Conservation (phyloP, 257 asterid genomes). For the Thymus mandschuricus region DNA sequence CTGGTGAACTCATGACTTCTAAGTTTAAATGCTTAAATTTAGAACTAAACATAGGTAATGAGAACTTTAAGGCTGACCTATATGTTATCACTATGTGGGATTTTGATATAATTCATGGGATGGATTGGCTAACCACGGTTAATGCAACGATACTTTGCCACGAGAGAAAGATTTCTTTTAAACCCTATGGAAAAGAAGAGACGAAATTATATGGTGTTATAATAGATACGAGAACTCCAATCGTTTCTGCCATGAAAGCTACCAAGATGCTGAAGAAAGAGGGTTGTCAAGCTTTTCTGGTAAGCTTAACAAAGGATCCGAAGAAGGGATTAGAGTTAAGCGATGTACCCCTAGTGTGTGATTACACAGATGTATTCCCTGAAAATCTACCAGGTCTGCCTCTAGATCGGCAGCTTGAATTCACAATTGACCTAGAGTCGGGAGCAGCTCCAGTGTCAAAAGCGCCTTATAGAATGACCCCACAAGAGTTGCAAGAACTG, state of each 20-base stretch:
- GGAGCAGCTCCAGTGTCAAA: neutral
- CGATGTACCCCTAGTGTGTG: neutral
- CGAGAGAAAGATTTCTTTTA: neutral
- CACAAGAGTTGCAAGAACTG: neutral
- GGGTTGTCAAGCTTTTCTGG: neutral
- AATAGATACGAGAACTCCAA: neutral
- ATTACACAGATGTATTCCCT: neutral
- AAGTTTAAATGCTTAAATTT: neutral
- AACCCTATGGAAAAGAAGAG: neutral
- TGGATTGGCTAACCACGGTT: too few species aligned
- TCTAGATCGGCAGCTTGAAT: neutral
- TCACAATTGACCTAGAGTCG: neutral
- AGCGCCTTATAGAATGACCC: neutral
- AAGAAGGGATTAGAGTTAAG: neutral
- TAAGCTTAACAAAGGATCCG: neutral
- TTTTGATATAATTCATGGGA: neutral
- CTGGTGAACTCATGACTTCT: neutral
- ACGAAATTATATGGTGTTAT: neutral
- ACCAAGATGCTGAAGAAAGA: too few species aligned
- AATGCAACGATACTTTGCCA: neutral
- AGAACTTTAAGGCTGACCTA: neutral
- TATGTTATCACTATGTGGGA: neutral
- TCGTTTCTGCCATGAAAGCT: neutral
- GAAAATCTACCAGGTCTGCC: neutral
- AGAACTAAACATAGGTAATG: neutral